Evolutionary conservation across 345 rosid genomes (phyloP).

Genomic region (Hibiscus syriacus): DNA sequence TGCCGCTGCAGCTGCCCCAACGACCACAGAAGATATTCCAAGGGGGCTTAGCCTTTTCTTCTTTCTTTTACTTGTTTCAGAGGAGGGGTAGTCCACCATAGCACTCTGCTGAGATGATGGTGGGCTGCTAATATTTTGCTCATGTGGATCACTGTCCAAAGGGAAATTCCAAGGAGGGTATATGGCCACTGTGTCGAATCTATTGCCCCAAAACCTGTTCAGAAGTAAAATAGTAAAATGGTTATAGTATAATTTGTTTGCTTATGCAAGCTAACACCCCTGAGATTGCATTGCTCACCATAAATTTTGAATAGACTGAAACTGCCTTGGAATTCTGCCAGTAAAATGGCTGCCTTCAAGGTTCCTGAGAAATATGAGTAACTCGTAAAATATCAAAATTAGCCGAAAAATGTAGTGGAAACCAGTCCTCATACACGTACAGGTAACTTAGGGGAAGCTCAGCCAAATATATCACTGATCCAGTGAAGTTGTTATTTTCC

Average conservation of each 20-base stretch:
- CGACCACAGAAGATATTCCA: conserved; percentile 45
- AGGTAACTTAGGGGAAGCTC: conserved; percentile 66
- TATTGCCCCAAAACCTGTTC: conserved; percentile 77
- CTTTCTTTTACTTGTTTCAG: conserved; percentile 25
- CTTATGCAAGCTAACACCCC: neutral
- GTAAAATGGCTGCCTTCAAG: conserved; percentile 71
- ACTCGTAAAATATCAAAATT: conserved; percentile 12
- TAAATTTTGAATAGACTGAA: conserved; percentile 72
- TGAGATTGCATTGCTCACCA: conserved; percentile 39
- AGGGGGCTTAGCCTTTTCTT: conserved; percentile 54
- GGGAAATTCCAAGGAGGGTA: conserved; percentile 80
- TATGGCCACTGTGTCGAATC: conserved; percentile 42
- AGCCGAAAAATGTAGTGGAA: conserved; percentile 8
- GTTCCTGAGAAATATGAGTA: conserved; percentile 48
- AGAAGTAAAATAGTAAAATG: conserved; percentile 11
- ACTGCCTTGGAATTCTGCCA: conserved; percentile 73
- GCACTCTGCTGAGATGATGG: conserved; percentile 73
- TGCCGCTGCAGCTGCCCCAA: conserved; percentile 49
- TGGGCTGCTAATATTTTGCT: conserved; percentile 44
- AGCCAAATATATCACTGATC: conserved; percentile 76
- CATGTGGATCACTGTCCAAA: conserved; percentile 31
- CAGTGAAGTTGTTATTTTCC: conserved; percentile 78
- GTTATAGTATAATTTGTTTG: neutral
- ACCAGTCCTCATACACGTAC: conserved; percentile 34
- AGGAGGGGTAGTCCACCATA: conserved; percentile 46